Evolutionary conservation across 1,284 basidiomycete species (phyloP), one percentile per base, ranked within the genome.

Genomic region (Apiotrichum brassicae): DNA sequence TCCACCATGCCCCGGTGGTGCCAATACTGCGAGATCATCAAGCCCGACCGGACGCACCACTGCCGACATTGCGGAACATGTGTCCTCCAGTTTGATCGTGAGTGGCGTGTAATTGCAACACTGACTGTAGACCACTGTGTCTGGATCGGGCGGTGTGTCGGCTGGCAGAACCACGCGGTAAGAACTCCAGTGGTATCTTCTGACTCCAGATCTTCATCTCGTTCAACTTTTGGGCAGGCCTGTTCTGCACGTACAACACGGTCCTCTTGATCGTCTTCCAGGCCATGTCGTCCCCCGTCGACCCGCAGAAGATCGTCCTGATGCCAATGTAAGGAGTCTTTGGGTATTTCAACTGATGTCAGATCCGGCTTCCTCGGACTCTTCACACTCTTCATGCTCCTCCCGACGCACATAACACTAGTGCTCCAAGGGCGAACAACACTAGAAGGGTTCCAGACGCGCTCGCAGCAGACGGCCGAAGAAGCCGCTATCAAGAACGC

Each of bases 31-130:
- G 56, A 64, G 40, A 68, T 74, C 41, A 59, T 62, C 48, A 74
- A 74, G 46, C 72, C 72, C 8, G 62, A 65, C 36, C 53, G 72
- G 8, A 68, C 70, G 1, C 71, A 72, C 56, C 72, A 74, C 54
- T 74, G 72, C 53, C 61, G 72, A 5, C 70, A 73, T 48, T 74
- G 72, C 35, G 72, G 69, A 3, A 68, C 63, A 1, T 74, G 72
- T 37, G 57, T 74, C 3, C 40, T 71, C 46, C 61, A 63, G 35
- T 72, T 65, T 43, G 70, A 70, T 47, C 68, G 66, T 54, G 36
- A 36, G 51, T 45, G 33, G 28, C 28, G 28, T 8, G 14, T 9
- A 7, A 13, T 20, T 19, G 20, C n/a, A 9, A 19, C 9, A 1
- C 18, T 6, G 23, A 8, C 0, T 1, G 22, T 35, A 69, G 66